Base-by-base conservation (phyloP, 495 filamentous ascomycete genomes). In the Amphirosellinia nigrospora region DNA sequence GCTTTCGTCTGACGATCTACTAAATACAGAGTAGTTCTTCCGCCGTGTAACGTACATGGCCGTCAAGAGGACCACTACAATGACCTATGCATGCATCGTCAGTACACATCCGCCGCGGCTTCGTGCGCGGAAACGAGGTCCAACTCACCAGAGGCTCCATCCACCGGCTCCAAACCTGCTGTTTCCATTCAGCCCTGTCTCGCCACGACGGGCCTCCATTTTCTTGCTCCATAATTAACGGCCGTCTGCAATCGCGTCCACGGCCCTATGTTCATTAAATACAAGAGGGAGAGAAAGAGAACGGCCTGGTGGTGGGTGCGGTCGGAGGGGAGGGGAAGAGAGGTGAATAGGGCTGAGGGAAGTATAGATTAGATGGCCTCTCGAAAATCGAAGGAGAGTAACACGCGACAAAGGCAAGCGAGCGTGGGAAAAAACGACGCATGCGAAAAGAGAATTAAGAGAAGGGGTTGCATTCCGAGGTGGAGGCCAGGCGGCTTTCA, bases 41-140 rank as follows among this genome's bases (percentile, higher is more conserved):
- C 83, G 75, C n/a, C 86, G 76, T 15, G 85, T 88, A 48, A 86
- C 53, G 66, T 83, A 80, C 80, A 89, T 84, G 59, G 85, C 82
- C 28, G 78, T 78, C 69, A 86, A 64, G 64, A 89, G 82, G 38
- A 89, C 87, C 34, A 78, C 77, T 30, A 85, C 77, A 34, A 89
- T 85, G 46, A 87, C 82, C 86, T 87, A 55, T 10, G 2, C 15
- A 36, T 58, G 67, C 46, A 32, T n/a, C 19, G 45, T 65, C 15
- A 59, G 61, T 39, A 26, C 19, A 23, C 5, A 6, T 65, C 21
- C 30, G 58, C 41, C 19, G n/a, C n/a, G n/a, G 52, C 58, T 4
- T 39, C 36, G 38, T 28, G 16, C 9, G n/a, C 52, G 10, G 28
- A 36, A 8, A 61, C 13, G 28, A 19, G 48, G 36, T 4, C 45